A percentile compares a stretch with the other conserved stretches of the same genome.
These are phyloP conservation scores for Fusarium transvaalense DNA, from an alignment of 2,329 filamentous ascomycete species.

Conservation along the genomic window DNA sequence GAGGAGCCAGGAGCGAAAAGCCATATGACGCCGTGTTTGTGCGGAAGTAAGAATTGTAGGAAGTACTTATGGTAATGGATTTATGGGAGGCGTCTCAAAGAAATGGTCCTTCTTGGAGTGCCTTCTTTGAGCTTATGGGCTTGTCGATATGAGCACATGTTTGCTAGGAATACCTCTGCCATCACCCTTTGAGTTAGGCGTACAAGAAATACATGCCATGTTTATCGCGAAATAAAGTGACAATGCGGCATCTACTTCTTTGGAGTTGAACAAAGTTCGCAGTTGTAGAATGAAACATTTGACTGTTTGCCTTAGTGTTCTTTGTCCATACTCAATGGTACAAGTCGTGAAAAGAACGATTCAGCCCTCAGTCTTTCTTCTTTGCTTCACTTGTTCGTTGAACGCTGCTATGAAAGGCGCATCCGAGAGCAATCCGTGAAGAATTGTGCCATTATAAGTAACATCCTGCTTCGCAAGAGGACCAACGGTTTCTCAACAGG, in stretches of 20 bases:
- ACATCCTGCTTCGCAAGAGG: not conserved
- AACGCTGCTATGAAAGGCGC: not conserved
- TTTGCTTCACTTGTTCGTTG: not conserved
- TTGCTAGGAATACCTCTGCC: too few species aligned
- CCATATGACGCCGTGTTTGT: slow-evolving; percentile 71
- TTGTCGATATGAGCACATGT: too few species aligned
- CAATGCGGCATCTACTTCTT: not conserved
- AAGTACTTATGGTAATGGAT: slow-evolving; percentile 73
- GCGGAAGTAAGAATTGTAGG: slow-evolving; percentile 74
- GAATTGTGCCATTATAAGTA: not conserved
- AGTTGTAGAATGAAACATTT: not conserved
- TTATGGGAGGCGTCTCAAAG: not conserved
- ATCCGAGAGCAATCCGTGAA: not conserved
- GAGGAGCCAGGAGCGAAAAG: slow-evolving; percentile 57
- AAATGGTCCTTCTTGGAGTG: not conserved
- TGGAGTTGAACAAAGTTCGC: not conserved
- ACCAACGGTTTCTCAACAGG: too few species aligned
- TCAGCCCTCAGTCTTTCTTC: not conserved
- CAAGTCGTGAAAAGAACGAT: not conserved
- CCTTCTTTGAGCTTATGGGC: too few species aligned
- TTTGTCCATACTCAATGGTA: not conserved
- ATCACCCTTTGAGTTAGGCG: not conserved
- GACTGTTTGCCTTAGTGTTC: not conserved
- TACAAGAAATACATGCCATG: not conserved
- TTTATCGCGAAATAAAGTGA: not conserved